These are phyloP conservation scores for Golovinomyces cichoracearum DNA, from an alignment of 2,329 filamentous ascomycete species.

Conservation along the genomic window DNA sequence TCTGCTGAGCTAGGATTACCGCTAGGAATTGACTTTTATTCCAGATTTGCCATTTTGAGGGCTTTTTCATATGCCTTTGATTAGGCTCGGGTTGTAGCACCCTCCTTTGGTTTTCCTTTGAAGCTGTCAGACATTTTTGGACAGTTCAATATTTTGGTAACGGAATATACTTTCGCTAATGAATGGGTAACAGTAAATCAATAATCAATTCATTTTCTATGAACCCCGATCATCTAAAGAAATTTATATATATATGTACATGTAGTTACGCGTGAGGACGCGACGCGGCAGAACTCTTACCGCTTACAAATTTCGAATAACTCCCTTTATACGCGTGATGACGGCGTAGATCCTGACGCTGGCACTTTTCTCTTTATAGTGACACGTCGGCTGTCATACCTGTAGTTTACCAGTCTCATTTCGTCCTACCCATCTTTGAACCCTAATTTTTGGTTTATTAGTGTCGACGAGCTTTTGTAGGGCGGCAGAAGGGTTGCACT, in stretches of 20 bases:
- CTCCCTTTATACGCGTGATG: background rate
- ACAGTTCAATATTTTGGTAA: background rate
- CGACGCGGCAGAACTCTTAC: background rate
- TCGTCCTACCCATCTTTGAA: no score
- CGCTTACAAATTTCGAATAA: background rate
- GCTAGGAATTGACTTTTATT: background rate
- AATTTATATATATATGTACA: background rate
- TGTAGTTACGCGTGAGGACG: background rate
- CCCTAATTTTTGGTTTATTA: background rate
- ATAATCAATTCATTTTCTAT: background rate
- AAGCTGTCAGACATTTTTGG: background rate
- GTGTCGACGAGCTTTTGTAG: no score
- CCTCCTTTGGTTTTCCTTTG: background rate
- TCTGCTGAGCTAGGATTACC: background rate
- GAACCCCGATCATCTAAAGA: background rate
- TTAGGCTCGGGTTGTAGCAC: background rate
- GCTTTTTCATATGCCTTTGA: background rate
- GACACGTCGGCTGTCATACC: no score
- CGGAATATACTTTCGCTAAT: slow-evolving; percentile 1
- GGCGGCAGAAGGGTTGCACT: no score
- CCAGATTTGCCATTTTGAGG: background rate
- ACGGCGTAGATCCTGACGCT: background rate
- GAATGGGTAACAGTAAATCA: background rate
- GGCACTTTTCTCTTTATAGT: no score
- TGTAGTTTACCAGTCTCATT: no score